A percentile compares a stretch with the other conserved stretches of the same genome.
phyloP scores from a whole-genome alignment of 2,329 filamentous ascomycete genomes.

The Tolypocladium cylindrosporum region DNA sequence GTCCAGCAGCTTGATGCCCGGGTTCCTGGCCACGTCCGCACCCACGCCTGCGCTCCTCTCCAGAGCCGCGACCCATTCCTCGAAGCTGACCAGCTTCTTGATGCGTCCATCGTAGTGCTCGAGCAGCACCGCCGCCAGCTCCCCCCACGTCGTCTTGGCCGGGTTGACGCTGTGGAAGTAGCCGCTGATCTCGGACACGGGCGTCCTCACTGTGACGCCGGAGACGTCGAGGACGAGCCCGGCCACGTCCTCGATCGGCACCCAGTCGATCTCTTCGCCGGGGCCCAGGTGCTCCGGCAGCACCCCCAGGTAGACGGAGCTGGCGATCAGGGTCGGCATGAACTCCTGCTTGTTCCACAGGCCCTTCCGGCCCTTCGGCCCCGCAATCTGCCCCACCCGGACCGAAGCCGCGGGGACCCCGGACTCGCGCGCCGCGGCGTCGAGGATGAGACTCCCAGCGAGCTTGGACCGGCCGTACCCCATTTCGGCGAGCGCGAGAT shows the following conservation, averaged over 20 bases:
- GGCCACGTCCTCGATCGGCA: conserved; percentile 39
- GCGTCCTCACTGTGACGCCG: conserved; percentile 17
- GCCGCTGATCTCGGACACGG: conserved; percentile 15
- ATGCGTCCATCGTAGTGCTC: conserved; percentile 29
- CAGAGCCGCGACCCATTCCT: conserved; percentile 34
- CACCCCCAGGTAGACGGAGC: conserved; percentile 35
- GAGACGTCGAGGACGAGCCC: conserved; percentile 35
- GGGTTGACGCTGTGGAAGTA: conserved; percentile 44
- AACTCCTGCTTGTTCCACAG: conserved; percentile 48
- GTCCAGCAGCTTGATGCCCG: conserved; percentile 41
- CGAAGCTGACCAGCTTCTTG: conserved; percentile 26
- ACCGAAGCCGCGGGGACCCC: conserved; percentile 29
- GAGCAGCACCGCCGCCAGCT: conserved; percentile 28
- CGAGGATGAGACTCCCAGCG: conserved; percentile 29
- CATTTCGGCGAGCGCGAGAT: conserved; percentile 14
- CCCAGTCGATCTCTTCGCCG: conserved; percentile 40
- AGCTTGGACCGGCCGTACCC: conserved; percentile 37
- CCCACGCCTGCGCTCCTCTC: conserved; percentile 26
- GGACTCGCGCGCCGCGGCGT: conserved; percentile 21
- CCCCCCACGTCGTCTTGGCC: conserved; percentile 24
- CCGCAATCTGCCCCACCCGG: conserved; percentile 38
- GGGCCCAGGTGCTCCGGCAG: conserved; percentile 35
- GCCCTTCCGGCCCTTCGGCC: conserved; percentile 28
- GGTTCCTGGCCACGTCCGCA: conserved; percentile 31
- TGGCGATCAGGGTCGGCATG: conserved; percentile 39